These are phyloP conservation scores for Flaveria ramosissima DNA, from an alignment of 129 eudicot genomes.

Conservation along the genomic window DNA sequence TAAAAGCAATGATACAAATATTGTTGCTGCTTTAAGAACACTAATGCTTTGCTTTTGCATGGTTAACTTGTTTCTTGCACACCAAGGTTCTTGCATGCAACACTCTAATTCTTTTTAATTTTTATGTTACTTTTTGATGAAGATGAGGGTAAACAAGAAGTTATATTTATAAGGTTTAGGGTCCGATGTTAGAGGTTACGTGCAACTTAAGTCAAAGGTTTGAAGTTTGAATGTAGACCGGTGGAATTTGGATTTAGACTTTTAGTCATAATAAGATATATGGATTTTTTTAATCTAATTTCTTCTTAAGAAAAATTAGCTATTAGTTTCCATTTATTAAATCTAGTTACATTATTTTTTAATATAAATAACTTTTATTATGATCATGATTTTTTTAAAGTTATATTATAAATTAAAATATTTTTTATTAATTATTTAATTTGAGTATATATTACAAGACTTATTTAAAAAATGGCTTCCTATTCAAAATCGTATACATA, in stretches of 20 bases:
- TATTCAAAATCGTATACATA: no score
- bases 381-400: no score
- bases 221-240: slow-evolving; percentile 24
- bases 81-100: slow-evolving; percentile 17
- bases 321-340: no score
- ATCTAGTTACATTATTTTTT: no score
- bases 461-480: no score
- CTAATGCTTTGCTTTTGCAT: slow-evolving; percentile 24
- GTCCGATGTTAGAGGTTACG: neutral
- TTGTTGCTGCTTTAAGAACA: slow-evolving; percentile 2
- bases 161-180: slow-evolving; percentile 3
- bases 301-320: no score
- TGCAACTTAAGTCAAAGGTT: slow-evolving; percentile 1
- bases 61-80: slow-evolving; percentile 17
- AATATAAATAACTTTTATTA: no score
- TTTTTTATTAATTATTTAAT: no score
- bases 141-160: slow-evolving; percentile 7
- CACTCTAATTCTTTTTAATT: neutral
- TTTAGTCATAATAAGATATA: neutral
- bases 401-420: no score
- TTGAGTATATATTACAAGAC: no score
- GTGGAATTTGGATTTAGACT: neutral
- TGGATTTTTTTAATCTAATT: no score
- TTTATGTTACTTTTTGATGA: neutral
- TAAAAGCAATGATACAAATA: slow-evolving; percentile 6